phyloP scores from a whole-genome alignment of 1,284 basidiomycete genomes.

The Boletus albobrunnescens region DNA sequence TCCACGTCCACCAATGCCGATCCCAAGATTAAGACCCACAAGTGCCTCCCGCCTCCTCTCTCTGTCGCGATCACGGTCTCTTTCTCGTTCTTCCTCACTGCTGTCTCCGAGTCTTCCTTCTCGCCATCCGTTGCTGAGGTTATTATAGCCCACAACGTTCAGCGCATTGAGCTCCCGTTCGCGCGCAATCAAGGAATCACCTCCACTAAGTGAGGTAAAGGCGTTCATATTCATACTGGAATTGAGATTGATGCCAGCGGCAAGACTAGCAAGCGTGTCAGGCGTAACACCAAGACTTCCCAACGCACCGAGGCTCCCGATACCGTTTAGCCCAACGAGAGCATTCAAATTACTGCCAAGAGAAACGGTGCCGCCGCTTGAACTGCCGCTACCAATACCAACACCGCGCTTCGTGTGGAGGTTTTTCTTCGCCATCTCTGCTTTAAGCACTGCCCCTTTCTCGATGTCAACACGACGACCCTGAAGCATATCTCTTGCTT shows the following conservation, averaged over 20 bases:
- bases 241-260: constrained; percentile 32
- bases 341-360: constrained; percentile 25
- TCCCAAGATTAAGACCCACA: constrained; percentile 38
- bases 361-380: constrained; percentile 22
- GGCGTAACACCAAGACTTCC: constrained; percentile 35
- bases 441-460: constrained; percentile 90
- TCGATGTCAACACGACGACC: constrained; percentile 92
- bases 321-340: constrained; percentile 29
- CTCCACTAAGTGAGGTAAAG: constrained; percentile 22
- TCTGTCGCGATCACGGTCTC: constrained; percentile 35
- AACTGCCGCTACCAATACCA: constrained; percentile 39
- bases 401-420: constrained; percentile 90
- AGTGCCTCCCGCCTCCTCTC: constrained; percentile 40
- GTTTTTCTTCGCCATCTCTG: constrained; percentile 99
- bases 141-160: constrained; percentile 47
- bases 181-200: constrained; percentile 36
- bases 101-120: constrained; percentile 33
- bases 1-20: constrained; percentile 42
- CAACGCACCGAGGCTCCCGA: constrained; percentile 22
- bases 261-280: constrained; percentile 29
- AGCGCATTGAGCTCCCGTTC: constrained; percentile 49
- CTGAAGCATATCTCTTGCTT: constrained; percentile 86
- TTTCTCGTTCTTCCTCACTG: constrained; percentile 36
- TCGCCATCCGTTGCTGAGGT: constrained; percentile 36
- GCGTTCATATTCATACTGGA: constrained; percentile 25